Percentiles rank a stretch among this genome's conserved stretches.
phyloP scores from a whole-genome alignment of 1,139 yeast species.

The Spathaspora sp. region DNA sequence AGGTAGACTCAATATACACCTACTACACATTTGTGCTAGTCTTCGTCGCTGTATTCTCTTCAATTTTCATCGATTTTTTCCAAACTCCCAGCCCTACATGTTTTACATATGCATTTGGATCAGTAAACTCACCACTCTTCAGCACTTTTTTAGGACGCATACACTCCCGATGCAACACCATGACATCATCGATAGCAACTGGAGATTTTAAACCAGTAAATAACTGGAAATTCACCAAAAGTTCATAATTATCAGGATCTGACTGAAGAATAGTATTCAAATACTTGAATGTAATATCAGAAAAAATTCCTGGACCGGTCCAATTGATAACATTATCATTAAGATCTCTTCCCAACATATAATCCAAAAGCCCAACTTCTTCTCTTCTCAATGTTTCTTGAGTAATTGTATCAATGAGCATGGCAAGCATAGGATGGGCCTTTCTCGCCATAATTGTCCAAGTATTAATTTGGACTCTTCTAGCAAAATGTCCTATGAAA shows the following conservation, averaged over 20 bases:
- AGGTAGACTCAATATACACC: too few relatives aligned
- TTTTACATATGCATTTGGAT: conserved; percentile 60
- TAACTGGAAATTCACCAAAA: neutral
- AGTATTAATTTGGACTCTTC: conserved; percentile 73
- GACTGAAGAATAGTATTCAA: conserved; percentile 46
- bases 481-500: conserved; percentile 69
- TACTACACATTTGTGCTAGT: neutral
- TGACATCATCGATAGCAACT: neutral
- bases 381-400: conserved; percentile 57
- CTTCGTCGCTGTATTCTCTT: neutral
- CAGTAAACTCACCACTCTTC: conserved; percentile 12
- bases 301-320: conserved; percentile 98
- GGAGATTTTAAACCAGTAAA: conserved; percentile 19
- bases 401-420: conserved; percentile 75
- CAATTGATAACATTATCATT: conserved; percentile 89
- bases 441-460: conserved; percentile 78
- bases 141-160: neutral
- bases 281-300: conserved; percentile 77
- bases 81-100: conserved; percentile 72
- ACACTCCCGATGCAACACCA: neutral
- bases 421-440: conserved; percentile 90
- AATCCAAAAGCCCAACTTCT: conserved; percentile 37
- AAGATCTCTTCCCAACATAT: conserved; percentile 50
- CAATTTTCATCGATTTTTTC: conserved; percentile 34
- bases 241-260: neutral